Evolutionary conservation across 2,329 filamentous ascomycete species (phyloP), one percentile per base, ranked within the genome.

Genomic region (Diplodia sapinea): DNA sequence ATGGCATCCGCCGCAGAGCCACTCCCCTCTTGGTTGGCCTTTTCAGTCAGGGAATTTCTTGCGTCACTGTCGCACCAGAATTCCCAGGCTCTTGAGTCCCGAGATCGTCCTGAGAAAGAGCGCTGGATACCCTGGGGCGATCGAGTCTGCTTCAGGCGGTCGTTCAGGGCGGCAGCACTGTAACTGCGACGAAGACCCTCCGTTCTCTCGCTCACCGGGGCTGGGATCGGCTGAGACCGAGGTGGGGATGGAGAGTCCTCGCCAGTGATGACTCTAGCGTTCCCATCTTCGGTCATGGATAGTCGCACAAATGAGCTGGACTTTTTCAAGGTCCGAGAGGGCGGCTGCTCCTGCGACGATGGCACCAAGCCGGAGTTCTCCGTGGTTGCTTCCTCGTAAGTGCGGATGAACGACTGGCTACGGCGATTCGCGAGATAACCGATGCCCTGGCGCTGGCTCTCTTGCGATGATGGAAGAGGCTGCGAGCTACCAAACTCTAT

Each of bases 51-150:
- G 71, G 93, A 91, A 68, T 93, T 92, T 52, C 91, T 89, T 63
- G 87, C 83, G 71, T 95, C 91, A 8, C 89, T 89, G 75, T 96
- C 92, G 73, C 92, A 94, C 81, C 91, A 94, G 68, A 93, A 93
- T 74, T 96, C 92, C 94, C 94, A 97, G 7, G 91, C 91, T 62
- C 93, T 89, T 20, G 93, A 92, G 77, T 97, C 92, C 66, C 92
- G 89, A 68, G 94, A 97, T 67, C 94, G 77, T 17, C 92, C 92
- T 67, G 89, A 88, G 40, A 82, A 81, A 20, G 89, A 43, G 26
- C 65, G 81, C 71, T 76, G 75, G 23, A 29, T 76, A 75, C 66
- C 74, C 72, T 40, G 50, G 40, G 73, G 71, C 52, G 73, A 68
- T 4, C 73, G 71, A 1, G 73, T 73, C 38, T 74, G 74, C 20